These are phyloP conservation scores for Alliaria petiolata DNA, from an alignment of 345 rosid species.

Conservation along the genomic window DNA sequence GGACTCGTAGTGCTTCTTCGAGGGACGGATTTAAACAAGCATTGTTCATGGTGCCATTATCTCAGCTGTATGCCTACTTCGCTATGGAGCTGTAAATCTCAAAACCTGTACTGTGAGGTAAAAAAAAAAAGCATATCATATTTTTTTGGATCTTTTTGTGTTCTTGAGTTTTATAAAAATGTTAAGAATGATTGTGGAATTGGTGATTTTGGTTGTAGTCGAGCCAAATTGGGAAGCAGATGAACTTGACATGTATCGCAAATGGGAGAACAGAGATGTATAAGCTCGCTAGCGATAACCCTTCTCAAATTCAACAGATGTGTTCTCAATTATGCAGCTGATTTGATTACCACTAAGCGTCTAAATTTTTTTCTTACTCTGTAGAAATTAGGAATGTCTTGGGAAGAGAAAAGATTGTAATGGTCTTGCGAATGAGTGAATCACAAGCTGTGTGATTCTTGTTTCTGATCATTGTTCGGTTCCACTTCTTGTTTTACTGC, in stretches of 20 bases:
- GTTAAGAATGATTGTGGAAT: neutral
- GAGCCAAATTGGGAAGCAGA: constrained; percentile 39
- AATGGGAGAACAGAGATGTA: constrained; percentile 45
- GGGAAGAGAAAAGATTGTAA: constrained; percentile 9
- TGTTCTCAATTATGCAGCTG: constrained; percentile 67
- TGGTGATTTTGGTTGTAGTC: constrained; percentile 47
- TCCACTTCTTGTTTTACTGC: constrained; percentile 4
- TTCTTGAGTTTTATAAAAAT: neutral
- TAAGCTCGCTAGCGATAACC: constrained; percentile 14
- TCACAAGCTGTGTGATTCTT: neutral
- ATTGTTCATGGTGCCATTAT: constrained; percentile 89
- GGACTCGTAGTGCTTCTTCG: constrained; percentile 62
- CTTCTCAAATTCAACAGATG: constrained; percentile 38
- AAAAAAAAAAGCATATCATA: neutral
- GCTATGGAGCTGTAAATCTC: constrained; percentile 67
- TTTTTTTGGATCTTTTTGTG: neutral
- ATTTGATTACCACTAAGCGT: constrained; percentile 14
- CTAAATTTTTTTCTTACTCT: neutral
- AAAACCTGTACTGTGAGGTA: constrained; percentile 59
- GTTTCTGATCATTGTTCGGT: constrained; percentile 13
- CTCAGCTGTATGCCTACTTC: constrained; percentile 84
- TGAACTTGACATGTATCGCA: constrained; percentile 62
- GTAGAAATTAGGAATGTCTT: constrained; percentile 27
- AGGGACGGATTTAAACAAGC: constrained; percentile 61
- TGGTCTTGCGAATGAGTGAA: neutral